A percentile compares a stretch with the other conserved stretches of the same genome.
These are phyloP conservation scores for Sarcocystis neurona DNA, from an alignment of 169 alveolate genomes.

Conservation along the genomic window DNA sequence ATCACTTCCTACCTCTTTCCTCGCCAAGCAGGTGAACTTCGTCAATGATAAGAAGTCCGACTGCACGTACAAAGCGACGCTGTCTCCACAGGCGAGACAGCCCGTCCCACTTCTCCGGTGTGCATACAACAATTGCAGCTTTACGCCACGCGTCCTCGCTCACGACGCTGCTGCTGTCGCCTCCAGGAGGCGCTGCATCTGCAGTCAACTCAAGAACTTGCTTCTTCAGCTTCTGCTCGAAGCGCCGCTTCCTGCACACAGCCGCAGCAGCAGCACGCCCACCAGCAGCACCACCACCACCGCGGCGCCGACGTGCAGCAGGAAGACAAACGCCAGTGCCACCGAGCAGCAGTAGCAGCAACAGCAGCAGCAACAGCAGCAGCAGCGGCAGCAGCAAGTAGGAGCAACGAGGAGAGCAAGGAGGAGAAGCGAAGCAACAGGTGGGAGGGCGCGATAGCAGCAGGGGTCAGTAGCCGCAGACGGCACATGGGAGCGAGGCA, in stretches of 20 bases:
- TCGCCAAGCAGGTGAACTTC: constrained; percentile 98
- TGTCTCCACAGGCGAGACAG: constrained; percentile 97
- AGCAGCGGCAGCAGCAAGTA: background rate
- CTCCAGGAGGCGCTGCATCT: constrained; percentile 9
- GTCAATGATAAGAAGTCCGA: constrained; percentile 96
- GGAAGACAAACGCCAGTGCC: too few species aligned
- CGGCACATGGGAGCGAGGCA: too few species aligned
- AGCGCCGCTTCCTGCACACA: constrained; percentile 86
- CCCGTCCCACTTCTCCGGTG: constrained; percentile 99
- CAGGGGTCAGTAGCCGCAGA: too few species aligned
- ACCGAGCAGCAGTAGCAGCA: too few species aligned
- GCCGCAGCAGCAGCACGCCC: constrained; percentile 91
- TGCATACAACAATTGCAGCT: constrained; percentile 94
- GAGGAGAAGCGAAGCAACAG: background rate
- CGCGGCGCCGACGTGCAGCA: too few species aligned
- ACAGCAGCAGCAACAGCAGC: background rate
- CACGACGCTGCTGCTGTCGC: too few species aligned
- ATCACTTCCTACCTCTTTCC: constrained; percentile 73
- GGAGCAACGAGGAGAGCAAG: background rate
- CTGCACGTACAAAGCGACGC: constrained; percentile 89
- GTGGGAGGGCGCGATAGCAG: background rate
- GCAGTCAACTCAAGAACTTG: background rate
- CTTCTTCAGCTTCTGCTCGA: constrained; percentile 19
- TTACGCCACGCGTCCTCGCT: constrained; percentile 72
- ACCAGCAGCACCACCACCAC: constrained; percentile 74